Evolutionary conservation across 768 basidiomycete genomes (phyloP), one percentile per base, ranked within the genome.

Genomic region (Podaxis sp.): DNA sequence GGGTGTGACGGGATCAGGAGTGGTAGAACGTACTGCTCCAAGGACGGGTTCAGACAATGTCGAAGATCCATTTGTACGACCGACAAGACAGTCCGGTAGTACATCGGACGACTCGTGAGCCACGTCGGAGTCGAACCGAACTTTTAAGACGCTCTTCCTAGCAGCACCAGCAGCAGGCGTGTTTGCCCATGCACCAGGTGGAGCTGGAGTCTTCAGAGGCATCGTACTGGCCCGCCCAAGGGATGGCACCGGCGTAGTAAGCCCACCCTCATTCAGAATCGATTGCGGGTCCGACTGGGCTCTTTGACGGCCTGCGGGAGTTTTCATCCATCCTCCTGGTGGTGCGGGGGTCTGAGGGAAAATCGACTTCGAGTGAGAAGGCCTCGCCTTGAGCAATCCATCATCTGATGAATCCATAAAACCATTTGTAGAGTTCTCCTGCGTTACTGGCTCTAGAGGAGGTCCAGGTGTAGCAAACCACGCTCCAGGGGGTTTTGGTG

Each of bases 141-240:
- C 90, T 69, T 88, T 89, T 62, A 86, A 70, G 25, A 85, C 74
- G 62, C 83, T 85, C 69, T 84, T 89, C 65, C 79, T 76, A 18
- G 72, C 56, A 3, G 50, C 38, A 42, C 27, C 55, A 42, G 38
- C 4, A 23, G 27, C 78, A 2, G 89, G 87, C 13, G 89, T 89
- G 2, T 74, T 71, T 50, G 80, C 63, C 86, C 88, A 90, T 42
- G 79, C 87, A 40, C 89, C 89, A 18, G 89, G 88, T 2, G 81
- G 82, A n/a, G 78, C 83, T 44, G 89, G 88, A 0, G 87, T 90
- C 59, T 81, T 81, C 16, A 73, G 61, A 23, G 83, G 77, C 10
- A 83, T 69, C 5, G 79, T 72, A 9, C 70, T 74, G 28, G 77
- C 78, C 64, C 80, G 78, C 9, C 83, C 82, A 38, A 85, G 67